Percentiles rank a stretch among this genome's conserved stretches.
Conservation (phyloP, 176 grass and related monocot genomes). For the Poa pratensis region DNA sequence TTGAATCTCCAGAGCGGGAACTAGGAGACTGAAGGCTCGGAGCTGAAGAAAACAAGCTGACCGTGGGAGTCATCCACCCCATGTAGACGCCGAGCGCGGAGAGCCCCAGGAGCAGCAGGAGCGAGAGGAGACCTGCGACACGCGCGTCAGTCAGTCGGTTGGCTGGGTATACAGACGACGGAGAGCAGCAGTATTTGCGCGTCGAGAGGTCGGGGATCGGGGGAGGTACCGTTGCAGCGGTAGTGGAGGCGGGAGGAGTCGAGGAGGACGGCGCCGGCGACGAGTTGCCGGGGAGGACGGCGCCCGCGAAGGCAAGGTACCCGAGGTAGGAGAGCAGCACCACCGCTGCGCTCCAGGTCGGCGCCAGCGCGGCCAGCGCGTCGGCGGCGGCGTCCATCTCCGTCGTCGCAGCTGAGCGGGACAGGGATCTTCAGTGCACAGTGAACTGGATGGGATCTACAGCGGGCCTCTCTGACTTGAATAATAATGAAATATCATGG, state of each 20-base stretch:
- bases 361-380: constrained; percentile 50
- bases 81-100: constrained; percentile 50
- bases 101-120: constrained; percentile 60
- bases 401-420: not conserved
- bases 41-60: constrained; percentile 8
- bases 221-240: constrained; percentile 74
- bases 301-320: constrained; percentile 74
- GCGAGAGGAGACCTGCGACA: constrained; percentile 69
- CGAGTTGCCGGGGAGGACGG: constrained; percentile 72
- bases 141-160: not conserved
- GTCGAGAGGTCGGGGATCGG: not conserved
- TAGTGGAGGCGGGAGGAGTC: constrained; percentile 89
- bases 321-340: constrained; percentile 71
- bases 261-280: constrained; percentile 72
- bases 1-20: not conserved
- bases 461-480: not conserved
- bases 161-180: not conserved
- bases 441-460: not conserved
- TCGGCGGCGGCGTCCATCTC: constrained; percentile 41
- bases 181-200: not conserved
- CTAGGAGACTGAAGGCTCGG: not conserved
- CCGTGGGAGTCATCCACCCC: constrained; percentile 75
- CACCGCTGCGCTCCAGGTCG: constrained; percentile 62
- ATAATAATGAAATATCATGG: not conserved
- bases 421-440: constrained; percentile 3